phyloP scores from a whole-genome alignment of 2,329 filamentous ascomycete species.

The Magnaporthales sp. region DNA sequence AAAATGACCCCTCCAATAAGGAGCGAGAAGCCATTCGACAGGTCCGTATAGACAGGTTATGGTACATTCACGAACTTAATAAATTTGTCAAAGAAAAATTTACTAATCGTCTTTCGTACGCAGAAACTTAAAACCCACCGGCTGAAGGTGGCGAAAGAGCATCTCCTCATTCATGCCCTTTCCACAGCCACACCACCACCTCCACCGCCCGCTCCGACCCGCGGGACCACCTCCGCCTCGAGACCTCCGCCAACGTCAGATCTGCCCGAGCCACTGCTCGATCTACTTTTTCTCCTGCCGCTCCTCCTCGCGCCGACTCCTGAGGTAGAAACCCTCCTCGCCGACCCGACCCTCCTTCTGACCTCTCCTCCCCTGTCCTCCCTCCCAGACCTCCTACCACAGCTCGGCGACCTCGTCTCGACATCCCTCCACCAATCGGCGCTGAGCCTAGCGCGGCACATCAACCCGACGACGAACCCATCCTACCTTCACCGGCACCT shows the following conservation, averaged over 20 bases:
- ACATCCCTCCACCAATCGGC: constrained; percentile 39
- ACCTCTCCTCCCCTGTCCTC: constrained; percentile 38
- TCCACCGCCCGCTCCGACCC: constrained; percentile 3
- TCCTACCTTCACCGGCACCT: constrained; percentile 51
- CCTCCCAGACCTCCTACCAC: constrained; percentile 38
- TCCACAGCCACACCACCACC: constrained; percentile 21
- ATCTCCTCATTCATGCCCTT: constrained; percentile 43
- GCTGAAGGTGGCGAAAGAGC: constrained; percentile 35
- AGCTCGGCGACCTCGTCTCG: constrained; percentile 38
- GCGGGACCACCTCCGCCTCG: not conserved
- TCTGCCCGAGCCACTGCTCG: constrained; percentile 27
- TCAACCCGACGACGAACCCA: constrained; percentile 40
- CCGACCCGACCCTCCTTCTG: constrained; percentile 34
- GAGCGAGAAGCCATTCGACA: constrained; percentile 40
- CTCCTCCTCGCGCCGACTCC: constrained; percentile 29
- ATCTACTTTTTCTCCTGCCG: constrained; percentile 47
- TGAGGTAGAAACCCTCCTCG: constrained; percentile 14
- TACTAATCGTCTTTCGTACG: not conserved
- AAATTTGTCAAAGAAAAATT: not conserved
- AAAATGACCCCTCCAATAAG: constrained; percentile 37
- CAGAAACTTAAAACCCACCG: constrained; percentile 43
- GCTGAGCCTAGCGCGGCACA: constrained; percentile 36
- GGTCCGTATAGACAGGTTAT: constrained; percentile 24
- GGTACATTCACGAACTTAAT: not conserved
- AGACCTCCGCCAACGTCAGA: constrained; percentile 1